Evolutionary conservation across 2,329 filamentous ascomycete genomes (phyloP), one percentile per base, ranked within the genome.

Genomic region (Nothophaeocryptopus gaeumannii): DNA sequence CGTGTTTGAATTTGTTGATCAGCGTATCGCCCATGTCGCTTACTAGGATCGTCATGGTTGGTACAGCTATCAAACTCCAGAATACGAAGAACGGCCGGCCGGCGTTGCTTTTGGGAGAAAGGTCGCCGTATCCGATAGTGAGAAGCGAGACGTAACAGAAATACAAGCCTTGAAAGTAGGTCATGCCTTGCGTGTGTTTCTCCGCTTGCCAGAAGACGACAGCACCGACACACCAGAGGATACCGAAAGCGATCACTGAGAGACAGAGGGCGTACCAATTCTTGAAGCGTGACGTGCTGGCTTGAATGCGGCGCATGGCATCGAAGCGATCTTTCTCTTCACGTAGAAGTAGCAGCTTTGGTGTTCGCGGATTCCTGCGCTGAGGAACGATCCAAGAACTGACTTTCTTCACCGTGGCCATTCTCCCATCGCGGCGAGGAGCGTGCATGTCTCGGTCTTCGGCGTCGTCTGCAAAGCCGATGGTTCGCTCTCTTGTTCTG

Each of bases 61-160:
- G 91, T 2, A 96, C 77, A 0, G 90, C 89, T 20, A 96, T 78
- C 1, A 96, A 68, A 11, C 85, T 88, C 91, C 91, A 96, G 48
- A 96, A 84, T n/a, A 96, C 88, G 62, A 95, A 96, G 67, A 96
- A 95, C 0, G 88, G 82, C 47, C 88, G 84, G 1, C 88, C 89
- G 0, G 84, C 79, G 56, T 90, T 91, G 2, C 85, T 88, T n/a
- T 83, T 74, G 0, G 89, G 89, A 1, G 84, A 82, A 5, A 85
- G 69, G 58, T 95, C 89, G 3, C 91, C 91, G 60, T 95, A 96
- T 1, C 91, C 91, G 33, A 96, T 88, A 0, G 91, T 96, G 2
- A 90, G 76, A 16, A 96, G 79, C 2, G 84, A 85, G 31, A 89
- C 83, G 67, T 93, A 96, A 58, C 84, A 84, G 65, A 96, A 95